Base-by-base conservation (phyloP, 306 rosid species). In the Luffa acutangula region DNA sequence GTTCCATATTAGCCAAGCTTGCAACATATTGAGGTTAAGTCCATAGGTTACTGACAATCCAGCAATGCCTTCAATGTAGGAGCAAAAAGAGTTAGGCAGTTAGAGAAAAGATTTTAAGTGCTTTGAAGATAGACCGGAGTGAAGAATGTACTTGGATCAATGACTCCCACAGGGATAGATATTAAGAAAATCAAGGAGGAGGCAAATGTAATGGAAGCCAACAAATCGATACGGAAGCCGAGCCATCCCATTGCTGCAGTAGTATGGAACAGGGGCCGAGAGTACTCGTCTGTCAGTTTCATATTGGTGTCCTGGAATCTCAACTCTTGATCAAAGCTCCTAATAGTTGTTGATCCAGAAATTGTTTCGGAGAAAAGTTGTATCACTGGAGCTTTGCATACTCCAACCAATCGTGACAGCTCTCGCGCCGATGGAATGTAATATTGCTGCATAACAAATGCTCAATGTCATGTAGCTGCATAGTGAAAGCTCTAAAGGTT, bases 11-110 rank as follows among this genome's bases (percentile, higher is more conserved):
- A 90, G 18, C 74, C 4, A 42, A 75, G 80, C 72, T 83, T 87
- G 98, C 64, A 89, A 3, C 65, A 17, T 53, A 75, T 90, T 92
- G 79, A 92, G 87, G 85, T 79, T 87, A 62, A 90, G 91, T 67
- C 96, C 98, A 72, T 90, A 93, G 12, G 97, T 91, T 83, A 91
- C 97, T 51, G 93, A 91, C 84, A 93, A 87, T 64, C 96, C 98
- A 25, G 98, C 91, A 76, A 93, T 85, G 60, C 95, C 96, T 91
- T 72, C 56, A 89, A 7, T 21, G 63, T 43, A 76, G 39, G 14
- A 2, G 13, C 76, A 64, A 21, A 21, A 42, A 53, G 70, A 41
- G 53, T 31, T 37, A 31, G 65, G 43, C n/a, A 76, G 56, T 4
- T 31, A 48, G 59, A 51, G 48, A 18, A 18, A 21, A 45, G 45